phyloP scores from a whole-genome alignment of 345 rosid species.

The Cardamine resedifolia region DNA sequence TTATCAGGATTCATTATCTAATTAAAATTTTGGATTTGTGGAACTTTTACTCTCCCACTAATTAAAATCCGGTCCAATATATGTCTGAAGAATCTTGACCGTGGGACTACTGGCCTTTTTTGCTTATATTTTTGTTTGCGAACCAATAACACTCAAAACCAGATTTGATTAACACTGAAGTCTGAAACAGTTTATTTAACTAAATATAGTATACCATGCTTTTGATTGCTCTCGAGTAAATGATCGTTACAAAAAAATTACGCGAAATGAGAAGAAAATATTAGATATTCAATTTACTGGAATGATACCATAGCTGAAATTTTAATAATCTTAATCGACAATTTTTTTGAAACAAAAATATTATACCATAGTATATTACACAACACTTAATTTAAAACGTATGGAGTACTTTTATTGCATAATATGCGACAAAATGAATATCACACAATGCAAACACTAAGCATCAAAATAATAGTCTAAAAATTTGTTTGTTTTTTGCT shows the following conservation, averaged over 20 bases:
- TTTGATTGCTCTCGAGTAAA: background rate
- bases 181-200: background rate
- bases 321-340: no score
- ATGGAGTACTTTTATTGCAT: background rate
- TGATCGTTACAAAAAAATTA: background rate
- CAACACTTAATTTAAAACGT: no score
- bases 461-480: background rate
- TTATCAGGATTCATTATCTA: background rate
- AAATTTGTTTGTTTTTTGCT: background rate
- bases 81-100: background rate
- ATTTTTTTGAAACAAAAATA: no score
- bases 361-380: no score
- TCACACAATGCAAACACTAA: background rate
- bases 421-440: background rate
- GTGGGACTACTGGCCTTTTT: background rate
- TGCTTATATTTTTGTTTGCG: background rate
- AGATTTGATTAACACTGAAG: background rate
- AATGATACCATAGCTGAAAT: background rate
- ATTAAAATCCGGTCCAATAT: background rate
- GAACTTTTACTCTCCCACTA: background rate
- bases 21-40: background rate
- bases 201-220: background rate
- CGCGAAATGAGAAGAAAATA: no score
- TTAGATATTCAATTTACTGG: background rate
- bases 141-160: background rate